phyloP scores from a whole-genome alignment of 2,329 filamentous ascomycete species.

The Colletotrichum truncatum region DNA sequence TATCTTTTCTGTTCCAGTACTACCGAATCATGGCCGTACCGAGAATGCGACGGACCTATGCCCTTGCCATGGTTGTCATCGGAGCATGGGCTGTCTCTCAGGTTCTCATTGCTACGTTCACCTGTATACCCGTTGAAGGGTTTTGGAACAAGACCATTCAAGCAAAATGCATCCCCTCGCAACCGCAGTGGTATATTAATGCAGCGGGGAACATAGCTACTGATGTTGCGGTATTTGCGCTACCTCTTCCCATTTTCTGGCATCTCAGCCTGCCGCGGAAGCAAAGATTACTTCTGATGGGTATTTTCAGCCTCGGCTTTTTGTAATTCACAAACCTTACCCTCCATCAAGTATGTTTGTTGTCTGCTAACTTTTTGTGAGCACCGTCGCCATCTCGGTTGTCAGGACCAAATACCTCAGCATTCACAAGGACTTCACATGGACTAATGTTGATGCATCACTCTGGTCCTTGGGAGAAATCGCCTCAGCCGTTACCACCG shows the following conservation, averaged over 20 bases:
- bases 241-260: constrained; percentile 38
- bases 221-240: constrained; percentile 36
- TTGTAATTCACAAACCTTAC: constrained; percentile 32
- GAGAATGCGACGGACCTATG: constrained; percentile 36
- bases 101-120: constrained; percentile 36
- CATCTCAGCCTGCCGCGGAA: constrained; percentile 32
- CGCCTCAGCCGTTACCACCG: constrained; percentile 33
- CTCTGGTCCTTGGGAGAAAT: constrained; percentile 36
- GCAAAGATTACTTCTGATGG: constrained; percentile 37
- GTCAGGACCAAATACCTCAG: constrained; percentile 34
- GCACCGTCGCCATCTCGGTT: constrained; percentile 35
- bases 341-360: neutral
- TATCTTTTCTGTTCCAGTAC: constrained; percentile 48
- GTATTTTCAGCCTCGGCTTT: constrained; percentile 39
- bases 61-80: constrained; percentile 37
- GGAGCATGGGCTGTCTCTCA: constrained; percentile 39
- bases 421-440: constrained; percentile 32
- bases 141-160: constrained; percentile 37
- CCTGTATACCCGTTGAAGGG: constrained; percentile 37
- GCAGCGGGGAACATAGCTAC: constrained; percentile 39
- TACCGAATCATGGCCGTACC: constrained; percentile 42
- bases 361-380: neutral
- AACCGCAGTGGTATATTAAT: constrained; percentile 36
- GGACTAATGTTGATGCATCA: constrained; percentile 35
- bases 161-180: constrained; percentile 33